Base-by-base conservation (phyloP, 805 yeast species). In the Starmerella sirachaensis region DNA sequence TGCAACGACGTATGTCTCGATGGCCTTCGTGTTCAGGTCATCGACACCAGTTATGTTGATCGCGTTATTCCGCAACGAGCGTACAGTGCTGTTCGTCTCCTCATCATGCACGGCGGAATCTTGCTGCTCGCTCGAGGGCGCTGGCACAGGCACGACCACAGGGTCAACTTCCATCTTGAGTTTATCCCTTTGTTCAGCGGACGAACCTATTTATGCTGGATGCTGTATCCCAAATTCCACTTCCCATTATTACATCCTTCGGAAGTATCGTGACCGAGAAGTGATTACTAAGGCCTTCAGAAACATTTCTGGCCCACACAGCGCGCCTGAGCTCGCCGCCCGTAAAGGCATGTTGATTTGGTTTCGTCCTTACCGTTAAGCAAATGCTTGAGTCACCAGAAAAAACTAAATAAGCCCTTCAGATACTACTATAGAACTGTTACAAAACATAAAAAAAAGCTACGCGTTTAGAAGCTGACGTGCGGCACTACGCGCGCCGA, bases 1-100 rank as follows among this genome's bases (percentile, higher is more conserved):
- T 37, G 59, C 56, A 38, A 69, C 73, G n/a, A 76, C 55, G 50
- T 64, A 76, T 11, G 64, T 53, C 55, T 72, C 72, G 46, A 78
- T 69, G 38, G 74, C 77, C 33, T 67, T 63, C 6, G 81, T 74
- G 29, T 76, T 66, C 31, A 78, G 60, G 38, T 68, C 71, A 43
- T 77, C 81, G 3, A 78, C 84, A 16, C 86, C 86, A 30, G 61
- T 53, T 4, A 78, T 44, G 38, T 59, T 63, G 14, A 78, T 44
- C 0, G 76, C 66, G 21, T 68, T 70, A 2, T 69, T 66, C 33
- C 76, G 45, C 2, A 50, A 27, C 9, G 53, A 21, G 12, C 33
- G 13, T 5, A 21, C 30, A 19, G 13, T 11, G 21, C 7, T 22
- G 12, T 16, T 8, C 4, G 4, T 23, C n/a, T 26, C 25, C 21